phyloP scores from a whole-genome alignment of 1,284 basidiomycete species.

The Ganoderma meredithae region DNA sequence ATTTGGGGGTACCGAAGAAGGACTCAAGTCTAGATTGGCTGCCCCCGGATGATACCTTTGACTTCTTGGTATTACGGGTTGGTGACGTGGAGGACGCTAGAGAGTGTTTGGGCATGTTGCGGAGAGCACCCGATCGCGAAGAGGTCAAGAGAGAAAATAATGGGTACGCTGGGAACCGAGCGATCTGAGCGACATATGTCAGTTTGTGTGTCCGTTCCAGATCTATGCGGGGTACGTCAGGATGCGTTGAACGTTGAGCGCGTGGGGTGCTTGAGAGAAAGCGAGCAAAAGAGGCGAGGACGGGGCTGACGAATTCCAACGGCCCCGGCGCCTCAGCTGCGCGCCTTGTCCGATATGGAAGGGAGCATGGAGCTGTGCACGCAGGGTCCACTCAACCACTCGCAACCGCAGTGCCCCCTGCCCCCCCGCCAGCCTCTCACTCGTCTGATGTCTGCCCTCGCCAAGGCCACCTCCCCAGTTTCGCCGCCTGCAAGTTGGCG shows the following conservation, averaged over 20 bases:
- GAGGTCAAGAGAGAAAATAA: slow-evolving; percentile 10
- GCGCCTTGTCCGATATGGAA: slow-evolving; percentile 14
- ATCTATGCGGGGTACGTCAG: not conserved
- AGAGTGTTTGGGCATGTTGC: slow-evolving; percentile 40
- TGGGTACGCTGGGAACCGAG: slow-evolving; percentile 1
- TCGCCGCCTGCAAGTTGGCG: not conserved
- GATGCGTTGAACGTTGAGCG: not conserved
- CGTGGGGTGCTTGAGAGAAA: slow-evolving; percentile 13
- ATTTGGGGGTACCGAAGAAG: slow-evolving; percentile 38
- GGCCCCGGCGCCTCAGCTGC: not conserved
- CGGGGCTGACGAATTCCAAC: slow-evolving; percentile 9
- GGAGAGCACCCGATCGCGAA: slow-evolving; percentile 7
- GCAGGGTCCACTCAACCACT: not conserved
- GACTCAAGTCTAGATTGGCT: slow-evolving; percentile 41
- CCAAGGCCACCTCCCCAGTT: not conserved
- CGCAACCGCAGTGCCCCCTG: not conserved
- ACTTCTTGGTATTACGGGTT: slow-evolving; percentile 39
- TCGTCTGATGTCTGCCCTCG: not conserved
- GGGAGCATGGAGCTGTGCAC: not conserved
- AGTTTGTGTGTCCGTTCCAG: slow-evolving; percentile 11
- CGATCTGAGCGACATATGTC: slow-evolving; percentile 15
- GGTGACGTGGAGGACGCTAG: slow-evolving; percentile 31
- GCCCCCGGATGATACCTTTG: slow-evolving; percentile 27
- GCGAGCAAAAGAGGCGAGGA: slow-evolving; percentile 7
- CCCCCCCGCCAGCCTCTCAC: not conserved